A percentile compares a stretch with the other conserved stretches of the same genome.
Conservation (phyloP, 352 stramenopile genomes). For the Sclerospora graminicola region DNA sequence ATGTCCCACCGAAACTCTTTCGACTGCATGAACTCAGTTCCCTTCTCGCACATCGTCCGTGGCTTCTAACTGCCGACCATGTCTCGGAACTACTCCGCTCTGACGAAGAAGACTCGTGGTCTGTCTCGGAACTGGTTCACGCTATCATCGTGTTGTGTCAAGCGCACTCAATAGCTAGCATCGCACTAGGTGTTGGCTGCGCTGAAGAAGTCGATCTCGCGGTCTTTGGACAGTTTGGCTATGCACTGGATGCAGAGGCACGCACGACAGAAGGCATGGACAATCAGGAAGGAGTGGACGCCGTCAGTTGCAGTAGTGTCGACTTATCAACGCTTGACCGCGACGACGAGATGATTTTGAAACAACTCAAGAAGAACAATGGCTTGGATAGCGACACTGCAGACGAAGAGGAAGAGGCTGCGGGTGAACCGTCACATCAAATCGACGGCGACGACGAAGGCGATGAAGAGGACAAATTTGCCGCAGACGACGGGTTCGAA, state of each 20-base stretch:
- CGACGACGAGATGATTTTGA: conserved; percentile 59
- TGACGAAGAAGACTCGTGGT: conserved; percentile 76
- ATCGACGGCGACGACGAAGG: conserved; percentile 21
- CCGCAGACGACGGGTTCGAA: conserved; percentile 31
- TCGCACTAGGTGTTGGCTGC: conserved; percentile 63
- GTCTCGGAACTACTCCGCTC: conserved; percentile 62
- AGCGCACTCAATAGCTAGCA: conserved; percentile 74
- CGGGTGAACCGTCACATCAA: conserved; percentile 16
- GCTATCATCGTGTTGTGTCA: conserved; percentile 80
- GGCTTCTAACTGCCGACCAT: conserved; percentile 66
- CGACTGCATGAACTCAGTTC: conserved; percentile 74
- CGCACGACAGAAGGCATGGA: conserved; percentile 6
- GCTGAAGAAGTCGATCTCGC: conserved; percentile 68
- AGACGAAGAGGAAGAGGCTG: conserved; percentile 36
- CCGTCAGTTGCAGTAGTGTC: conserved; percentile 49
- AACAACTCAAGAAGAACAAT: conserved; percentile 49
- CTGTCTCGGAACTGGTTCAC: conserved; percentile 78
- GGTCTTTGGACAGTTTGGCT: conserved; percentile 54
- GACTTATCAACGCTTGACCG: conserved; percentile 66
- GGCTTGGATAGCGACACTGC: conserved; percentile 53
- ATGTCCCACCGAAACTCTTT: conserved; percentile 73
- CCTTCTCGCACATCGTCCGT: conserved; percentile 76
- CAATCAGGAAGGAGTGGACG: conserved; percentile 17
- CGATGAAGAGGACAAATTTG: conserved; percentile 20
- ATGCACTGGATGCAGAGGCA: conserved; percentile 25